These are phyloP conservation scores for Cercospora sp. DNA, from an alignment of 2,329 filamentous ascomycete genomes.

Conservation along the genomic window DNA sequence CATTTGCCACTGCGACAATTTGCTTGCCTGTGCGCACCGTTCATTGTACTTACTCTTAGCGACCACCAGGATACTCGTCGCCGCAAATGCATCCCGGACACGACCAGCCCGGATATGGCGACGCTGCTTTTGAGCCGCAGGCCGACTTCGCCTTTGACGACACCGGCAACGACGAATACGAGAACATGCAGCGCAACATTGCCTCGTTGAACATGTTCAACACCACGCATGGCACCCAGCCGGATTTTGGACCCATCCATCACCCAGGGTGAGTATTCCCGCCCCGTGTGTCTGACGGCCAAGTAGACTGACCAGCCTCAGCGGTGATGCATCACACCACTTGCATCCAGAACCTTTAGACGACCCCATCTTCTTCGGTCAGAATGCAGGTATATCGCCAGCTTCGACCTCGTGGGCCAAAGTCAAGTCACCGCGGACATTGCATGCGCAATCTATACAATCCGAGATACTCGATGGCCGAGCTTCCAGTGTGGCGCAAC, in stretches of 20 bases:
- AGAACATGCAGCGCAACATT: constrained; percentile 27
- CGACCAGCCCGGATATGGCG: constrained; percentile 19
- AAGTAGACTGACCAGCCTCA: not conserved
- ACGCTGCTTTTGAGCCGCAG: constrained; percentile 33
- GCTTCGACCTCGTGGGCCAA: constrained; percentile 13
- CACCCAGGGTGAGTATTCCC: not conserved
- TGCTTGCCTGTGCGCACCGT: not conserved
- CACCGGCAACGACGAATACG: constrained; percentile 22
- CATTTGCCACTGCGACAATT: not conserved
- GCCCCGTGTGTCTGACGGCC: not conserved
- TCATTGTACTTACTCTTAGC: not conserved
- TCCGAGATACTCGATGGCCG: constrained; percentile 24
- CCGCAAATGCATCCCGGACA: not conserved
- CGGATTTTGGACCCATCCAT: not conserved
- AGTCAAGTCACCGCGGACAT: not conserved
- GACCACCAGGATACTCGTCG: not conserved
- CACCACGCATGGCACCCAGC: not conserved
- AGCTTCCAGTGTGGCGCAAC: constrained; percentile 24
- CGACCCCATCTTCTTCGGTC: constrained; percentile 14
- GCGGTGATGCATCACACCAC: not conserved
- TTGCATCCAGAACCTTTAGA: constrained; percentile 6
- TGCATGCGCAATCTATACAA: constrained; percentile 19
- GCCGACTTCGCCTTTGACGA: constrained; percentile 32
- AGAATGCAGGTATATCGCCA: constrained; percentile 9
- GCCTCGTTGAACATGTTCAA: constrained; percentile 22